Percentiles rank a stretch among this genome's conserved stretches.
phyloP scores from a whole-genome alignment of 805 yeast species.

The Candida adriatica region DNA sequence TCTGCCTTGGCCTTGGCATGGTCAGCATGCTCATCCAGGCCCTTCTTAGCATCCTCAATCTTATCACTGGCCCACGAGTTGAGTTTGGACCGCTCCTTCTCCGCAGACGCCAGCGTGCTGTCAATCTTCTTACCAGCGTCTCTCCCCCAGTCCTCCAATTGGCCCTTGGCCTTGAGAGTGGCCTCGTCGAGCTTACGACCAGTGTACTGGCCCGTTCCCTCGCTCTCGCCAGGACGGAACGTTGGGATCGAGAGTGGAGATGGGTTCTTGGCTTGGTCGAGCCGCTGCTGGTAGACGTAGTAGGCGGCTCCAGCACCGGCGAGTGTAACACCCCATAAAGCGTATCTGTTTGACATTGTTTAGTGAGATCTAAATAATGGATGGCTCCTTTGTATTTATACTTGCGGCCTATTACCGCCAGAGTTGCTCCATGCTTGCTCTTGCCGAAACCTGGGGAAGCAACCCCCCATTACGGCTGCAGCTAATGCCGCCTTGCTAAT shows the following conservation, averaged over 20 bases:
- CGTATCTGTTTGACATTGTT: conserved; percentile 11
- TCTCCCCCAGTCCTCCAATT: conserved; percentile 10
- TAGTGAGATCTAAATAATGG: neutral
- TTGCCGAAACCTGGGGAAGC: too few species aligned
- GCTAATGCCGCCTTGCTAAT: too few species aligned
- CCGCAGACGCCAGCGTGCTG: conserved; percentile 7
- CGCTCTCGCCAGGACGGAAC: conserved; percentile 3
- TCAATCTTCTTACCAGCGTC: conserved; percentile 19
- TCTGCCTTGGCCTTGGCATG: conserved; percentile 16
- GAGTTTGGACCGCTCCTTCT: conserved; percentile 11
- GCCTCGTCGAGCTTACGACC: conserved; percentile 24
- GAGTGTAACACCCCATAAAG: conserved; percentile 21
- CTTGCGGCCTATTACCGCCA: too few species aligned
- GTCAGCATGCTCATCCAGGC: conserved; percentile 10
- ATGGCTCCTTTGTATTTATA: neutral
- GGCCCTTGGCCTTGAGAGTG: conserved; percentile 12
- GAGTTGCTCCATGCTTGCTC: too few species aligned
- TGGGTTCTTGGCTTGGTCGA: conserved; percentile 12
- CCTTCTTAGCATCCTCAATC: conserved; percentile 9
- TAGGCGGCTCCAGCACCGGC: conserved; percentile 22
- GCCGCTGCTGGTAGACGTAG: conserved; percentile 20
- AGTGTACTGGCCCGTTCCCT: conserved; percentile 17
- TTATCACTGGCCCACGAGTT: conserved; percentile 20
- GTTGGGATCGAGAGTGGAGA: neutral
- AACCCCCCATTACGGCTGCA: too few species aligned